Evolutionary conservation across 2,329 filamentous ascomycete genomes (phyloP).

Genomic region (Balansia obtecta): DNA sequence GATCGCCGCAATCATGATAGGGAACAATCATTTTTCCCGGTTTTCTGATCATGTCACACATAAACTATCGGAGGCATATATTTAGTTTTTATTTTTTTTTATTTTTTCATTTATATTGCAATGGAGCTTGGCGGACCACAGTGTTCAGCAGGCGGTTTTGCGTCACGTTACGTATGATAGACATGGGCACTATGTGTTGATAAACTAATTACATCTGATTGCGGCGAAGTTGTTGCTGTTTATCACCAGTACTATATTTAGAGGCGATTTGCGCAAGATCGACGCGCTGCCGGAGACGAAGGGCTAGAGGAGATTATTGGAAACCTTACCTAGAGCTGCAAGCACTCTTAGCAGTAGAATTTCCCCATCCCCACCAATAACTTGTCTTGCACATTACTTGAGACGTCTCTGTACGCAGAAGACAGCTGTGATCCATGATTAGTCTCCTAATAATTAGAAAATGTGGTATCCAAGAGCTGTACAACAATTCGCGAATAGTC

Average conservation of each 20-base stretch:
- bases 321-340: not conserved
- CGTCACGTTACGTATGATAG: slow-evolving; percentile 5
- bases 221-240: not conserved
- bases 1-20: not conserved
- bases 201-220: slow-evolving; percentile 1
- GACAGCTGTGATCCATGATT: too few relatives aligned
- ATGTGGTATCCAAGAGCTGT: not conserved
- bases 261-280: not conserved
- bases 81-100: too few relatives aligned
- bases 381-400: not conserved
- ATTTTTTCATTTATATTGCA: too few relatives aligned
- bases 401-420: too few relatives aligned
- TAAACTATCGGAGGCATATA: not conserved
- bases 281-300: not conserved
- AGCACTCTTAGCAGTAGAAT: too few relatives aligned
- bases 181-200: slow-evolving; percentile 3
- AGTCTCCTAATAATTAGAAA: not conserved
- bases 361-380: not conserved
- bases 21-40: not conserved
- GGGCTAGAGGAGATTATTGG: not conserved
- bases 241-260: not conserved
- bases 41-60: not conserved
- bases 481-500: not conserved
- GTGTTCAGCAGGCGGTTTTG: not conserved
- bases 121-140: not conserved